A percentile compares a stretch with the other conserved stretches of the same genome.
phyloP scores from a whole-genome alignment of 192 early-diverging fungal genomes.

The Coemansia sp. region DNA sequence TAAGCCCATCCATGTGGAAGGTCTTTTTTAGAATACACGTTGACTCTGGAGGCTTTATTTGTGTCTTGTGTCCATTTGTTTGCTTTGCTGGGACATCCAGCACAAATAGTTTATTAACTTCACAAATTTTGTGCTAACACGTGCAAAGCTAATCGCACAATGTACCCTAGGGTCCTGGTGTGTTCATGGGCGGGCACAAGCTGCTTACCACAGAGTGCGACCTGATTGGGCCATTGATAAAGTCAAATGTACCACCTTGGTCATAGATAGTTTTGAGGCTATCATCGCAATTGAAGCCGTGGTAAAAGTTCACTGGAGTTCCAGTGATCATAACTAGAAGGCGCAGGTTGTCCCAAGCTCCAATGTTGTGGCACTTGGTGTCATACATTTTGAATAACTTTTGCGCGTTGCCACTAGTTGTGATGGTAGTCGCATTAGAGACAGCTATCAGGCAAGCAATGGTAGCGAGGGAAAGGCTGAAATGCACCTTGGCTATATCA shows the following conservation, averaged over 20 bases:
- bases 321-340: not conserved
- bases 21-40: not conserved
- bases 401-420: not conserved
- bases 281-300: not conserved
- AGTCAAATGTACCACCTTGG: not conserved
- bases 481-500: not conserved
- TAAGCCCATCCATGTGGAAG: not conserved
- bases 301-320: not conserved
- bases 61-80: not conserved
- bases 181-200: not conserved
- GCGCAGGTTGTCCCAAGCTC: not conserved
- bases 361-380: not conserved
- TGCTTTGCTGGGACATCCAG: not conserved
- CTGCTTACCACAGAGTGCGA: not conserved
- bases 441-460: not conserved
- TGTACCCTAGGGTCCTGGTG: not conserved
- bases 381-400: not conserved
- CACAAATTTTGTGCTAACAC: too few species aligned
- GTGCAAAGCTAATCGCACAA: too few species aligned
- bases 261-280: not conserved
- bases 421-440: not conserved
- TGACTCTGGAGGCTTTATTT: not conserved
- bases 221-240: not conserved
- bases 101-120: too few species aligned
- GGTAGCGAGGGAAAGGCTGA: not conserved